Base-by-base conservation (phyloP, 352 stramenopile genomes). In the Thraustochytrium striatum region DNA sequence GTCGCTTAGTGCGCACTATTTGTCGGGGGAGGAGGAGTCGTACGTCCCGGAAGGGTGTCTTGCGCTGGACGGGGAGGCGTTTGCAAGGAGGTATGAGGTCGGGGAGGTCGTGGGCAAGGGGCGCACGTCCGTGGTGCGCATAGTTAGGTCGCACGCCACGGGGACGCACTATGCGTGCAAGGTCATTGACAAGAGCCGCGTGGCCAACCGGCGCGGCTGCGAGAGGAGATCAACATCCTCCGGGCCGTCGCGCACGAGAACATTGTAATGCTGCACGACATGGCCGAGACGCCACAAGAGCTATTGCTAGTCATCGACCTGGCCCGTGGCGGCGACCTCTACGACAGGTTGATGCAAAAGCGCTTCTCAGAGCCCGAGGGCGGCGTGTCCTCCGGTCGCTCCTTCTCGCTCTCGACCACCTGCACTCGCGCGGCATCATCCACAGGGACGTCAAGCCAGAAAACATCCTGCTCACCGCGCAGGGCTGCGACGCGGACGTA, bases 391-490 rank as follows among this genome's bases (percentile, higher is more conserved):
- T 75, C 28, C 43, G 65, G 5, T 30, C 44, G 35, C 65, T 75
- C 2, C 41, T 84, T 0, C 59, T 59, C 28, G 91, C 90, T 25
- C 89, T 98, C 79, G 90, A 94, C 81, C 92, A 94, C 57, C 92
- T 98, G 81, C 91, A 97, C 83, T 90, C 86, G 65, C 87, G 91
- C 35, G 95, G 96, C 65, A 88, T 98, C 44, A 95, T 96, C 61
- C 94, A 98, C 83, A 85, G 95, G 28, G 95, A 98, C 85, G 86
- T 98, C 11, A 98, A 98, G 83, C 95, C 94, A 28, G 95, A 93
- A 19, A 98, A 98, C 83, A 87, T 98, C 36, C 88, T 98, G 9
- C 93, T 98, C 62, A 96, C 95, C 78, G 87, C 87, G 25, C 84
- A 86, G 35, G 90, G 89, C 19, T 89, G 94, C 61, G 92, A 94